Evolutionary conservation across 306 rosid species (phyloP).

Genomic region (Lathyrus sativus): DNA sequence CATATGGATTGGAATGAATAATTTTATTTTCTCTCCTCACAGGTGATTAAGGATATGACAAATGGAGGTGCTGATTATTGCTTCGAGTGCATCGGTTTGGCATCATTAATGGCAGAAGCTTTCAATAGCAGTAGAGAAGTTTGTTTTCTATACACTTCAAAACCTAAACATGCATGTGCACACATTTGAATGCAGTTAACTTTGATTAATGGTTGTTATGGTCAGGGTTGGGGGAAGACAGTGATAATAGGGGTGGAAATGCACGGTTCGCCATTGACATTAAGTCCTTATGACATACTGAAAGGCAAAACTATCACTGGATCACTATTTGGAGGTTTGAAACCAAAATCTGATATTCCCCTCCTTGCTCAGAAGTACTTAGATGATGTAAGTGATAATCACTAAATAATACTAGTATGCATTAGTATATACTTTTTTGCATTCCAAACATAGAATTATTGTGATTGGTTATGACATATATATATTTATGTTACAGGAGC

Average conservation of each 20-base stretch:
- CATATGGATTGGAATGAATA: no score
- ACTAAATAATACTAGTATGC: background rate
- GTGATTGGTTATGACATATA: background rate
- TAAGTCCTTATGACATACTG: conserved; percentile 37
- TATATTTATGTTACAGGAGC: conserved; percentile 46
- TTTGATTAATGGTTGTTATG: background rate
- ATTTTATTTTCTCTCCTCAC: background rate
- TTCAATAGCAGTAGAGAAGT: conserved; percentile 53
- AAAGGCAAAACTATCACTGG: conserved; percentile 51
- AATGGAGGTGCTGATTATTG: conserved; percentile 72
- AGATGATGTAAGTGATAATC: conserved; percentile 45
- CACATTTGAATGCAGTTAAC: background rate
- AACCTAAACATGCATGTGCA: background rate
- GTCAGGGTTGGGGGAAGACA: conserved; percentile 67
- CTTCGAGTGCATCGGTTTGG: conserved; percentile 75
- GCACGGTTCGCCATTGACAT: conserved; percentile 45
- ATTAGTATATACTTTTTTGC: no score
- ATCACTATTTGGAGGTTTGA: conserved; percentile 51
- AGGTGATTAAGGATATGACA: conserved; percentile 68
- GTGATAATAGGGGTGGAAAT: conserved; percentile 57
- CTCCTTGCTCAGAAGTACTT: conserved; percentile 39
- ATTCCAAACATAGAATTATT: background rate
- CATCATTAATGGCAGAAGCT: conserved; percentile 64
- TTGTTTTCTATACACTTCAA: background rate
- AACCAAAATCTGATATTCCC: conserved; percentile 50